phyloP scores from a whole-genome alignment of 768 basidiomycete species.

The Coprinellus aureogranulatus region DNA sequence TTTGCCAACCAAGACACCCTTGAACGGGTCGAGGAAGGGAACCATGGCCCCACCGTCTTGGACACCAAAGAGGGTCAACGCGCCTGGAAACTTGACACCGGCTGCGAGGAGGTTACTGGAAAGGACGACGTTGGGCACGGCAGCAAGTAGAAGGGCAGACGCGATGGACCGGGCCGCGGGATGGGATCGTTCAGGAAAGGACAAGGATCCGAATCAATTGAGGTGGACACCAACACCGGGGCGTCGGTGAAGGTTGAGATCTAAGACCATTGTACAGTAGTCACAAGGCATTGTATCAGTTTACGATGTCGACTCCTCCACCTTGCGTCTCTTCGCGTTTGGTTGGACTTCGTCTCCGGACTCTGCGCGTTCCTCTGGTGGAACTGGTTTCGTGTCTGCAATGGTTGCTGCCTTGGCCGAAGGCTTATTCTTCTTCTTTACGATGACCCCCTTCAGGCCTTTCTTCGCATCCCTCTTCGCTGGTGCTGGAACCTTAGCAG shows the following conservation, averaged over 20 bases:
- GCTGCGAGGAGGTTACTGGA: slow-evolving; percentile 77
- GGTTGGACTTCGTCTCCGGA: slow-evolving; percentile 31
- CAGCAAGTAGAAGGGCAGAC: slow-evolving; percentile 63
- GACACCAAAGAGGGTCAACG: slow-evolving; percentile 75
- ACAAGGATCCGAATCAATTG: slow-evolving; percentile 61
- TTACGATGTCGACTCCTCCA: slow-evolving; percentile 26
- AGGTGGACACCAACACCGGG: slow-evolving; percentile 80
- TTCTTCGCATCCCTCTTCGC: slow-evolving; percentile 66
- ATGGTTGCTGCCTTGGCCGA: slow-evolving; percentile 14
- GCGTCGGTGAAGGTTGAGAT: slow-evolving; percentile 21
- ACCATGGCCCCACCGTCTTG: slow-evolving; percentile 79
- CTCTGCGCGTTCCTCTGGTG: slow-evolving; percentile 16
- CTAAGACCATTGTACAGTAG: neutral
- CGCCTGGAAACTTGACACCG: slow-evolving; percentile 78
- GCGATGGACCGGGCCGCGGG: slow-evolving; percentile 56
- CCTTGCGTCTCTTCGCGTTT: slow-evolving; percentile 59
- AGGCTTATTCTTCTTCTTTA: slow-evolving; percentile 70
- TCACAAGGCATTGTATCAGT: too few relatives aligned
- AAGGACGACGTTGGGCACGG: slow-evolving; percentile 64
- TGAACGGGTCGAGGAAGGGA: slow-evolving; percentile 21
- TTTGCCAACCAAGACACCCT: slow-evolving; percentile 29
- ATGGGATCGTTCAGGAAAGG: slow-evolving; percentile 55
- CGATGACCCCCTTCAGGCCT: slow-evolving; percentile 72
- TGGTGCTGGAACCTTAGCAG: slow-evolving; percentile 31
- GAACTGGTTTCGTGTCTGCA: neutral